Base-by-base conservation (phyloP, 2,329 filamentous ascomycete genomes). In the Trichothecium roseum region DNA sequence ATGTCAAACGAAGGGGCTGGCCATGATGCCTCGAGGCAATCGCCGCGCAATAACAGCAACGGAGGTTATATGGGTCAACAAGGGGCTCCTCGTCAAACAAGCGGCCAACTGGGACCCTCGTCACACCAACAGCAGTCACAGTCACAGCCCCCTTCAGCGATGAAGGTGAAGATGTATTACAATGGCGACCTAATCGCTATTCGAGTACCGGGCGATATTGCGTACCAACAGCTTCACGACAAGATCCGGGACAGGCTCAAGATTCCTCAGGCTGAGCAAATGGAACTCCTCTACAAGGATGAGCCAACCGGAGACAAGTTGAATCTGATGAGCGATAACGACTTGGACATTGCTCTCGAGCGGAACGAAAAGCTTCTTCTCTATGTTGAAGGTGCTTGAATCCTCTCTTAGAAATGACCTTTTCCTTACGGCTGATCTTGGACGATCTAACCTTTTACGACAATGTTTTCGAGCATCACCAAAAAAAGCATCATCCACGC, bases 151-250 rank as follows among this genome's bases (percentile, higher is more conserved):
- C 52, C 62, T 6, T 62, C 69, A 7, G 72, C 76, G 4, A 81
- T 95, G 65, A 96, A 95, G 59, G 84, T 96, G 55, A 96, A 96
- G 63, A 81, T 95, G 36, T 91, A 84, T 63, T 95, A 86, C 63
- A 84, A 89, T 45, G 82, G 88, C 41, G 89, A 95, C 46, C 76
- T 93, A 38, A 89, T 95, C 45, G 84, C 91, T 30, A 87, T 98
- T 49, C 80, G 88, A 24, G 85, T 96, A 37, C 82, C 89, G 0
- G 72, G 73, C 2, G 83, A 93, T 37, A 86, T 93, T 48, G 72
- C 72, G 36, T 91, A 81, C 56, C 67, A 74, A 36, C 81, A 86
- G 41, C 69, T 98, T 8, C 81, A 81, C 47, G 81, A 87, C 45
- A 94, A 91, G 60, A 78, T 96, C 40, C 73, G 77, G 34, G 86